Conservation (phyloP, 257 asterid species). For the Catharanthus roseus region DNA sequence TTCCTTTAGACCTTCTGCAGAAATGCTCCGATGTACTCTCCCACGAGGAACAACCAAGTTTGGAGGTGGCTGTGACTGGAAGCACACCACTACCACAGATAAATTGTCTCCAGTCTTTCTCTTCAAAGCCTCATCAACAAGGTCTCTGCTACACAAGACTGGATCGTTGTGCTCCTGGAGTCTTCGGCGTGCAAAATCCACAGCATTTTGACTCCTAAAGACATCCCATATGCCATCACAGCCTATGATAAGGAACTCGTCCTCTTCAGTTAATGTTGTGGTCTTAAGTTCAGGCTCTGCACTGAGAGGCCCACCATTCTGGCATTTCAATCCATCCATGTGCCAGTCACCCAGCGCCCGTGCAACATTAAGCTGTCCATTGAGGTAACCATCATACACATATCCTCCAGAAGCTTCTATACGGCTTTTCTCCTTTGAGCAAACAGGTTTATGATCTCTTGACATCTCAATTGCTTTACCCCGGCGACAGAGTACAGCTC, state of each 20-base stretch:
- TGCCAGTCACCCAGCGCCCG: constrained; percentile 99
- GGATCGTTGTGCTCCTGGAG: constrained; percentile 95
- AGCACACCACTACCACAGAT: constrained; percentile 79
- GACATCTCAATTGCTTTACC: constrained; percentile 98
- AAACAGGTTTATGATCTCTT: constrained; percentile 77
- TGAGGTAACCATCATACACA: constrained; percentile 78
- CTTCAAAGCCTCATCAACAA: constrained; percentile 83
- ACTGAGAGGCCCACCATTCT: constrained; percentile 83
- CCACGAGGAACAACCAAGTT: constrained; percentile 66
- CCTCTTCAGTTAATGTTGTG: constrained; percentile 68
- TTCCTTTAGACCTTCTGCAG: constrained; percentile 93
- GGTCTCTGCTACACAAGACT: constrained; percentile 65
- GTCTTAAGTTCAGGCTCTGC: constrained; percentile 88
- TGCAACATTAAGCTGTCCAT: constrained; percentile 87
- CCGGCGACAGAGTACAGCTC: constrained; percentile 91
- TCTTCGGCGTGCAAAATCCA: constrained; percentile 89
- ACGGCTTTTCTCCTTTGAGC: constrained; percentile 54
- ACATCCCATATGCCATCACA: constrained; percentile 98
- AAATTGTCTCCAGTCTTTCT: constrained; percentile 81
- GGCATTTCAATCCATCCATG: constrained; percentile 70
- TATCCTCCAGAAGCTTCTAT: constrained; percentile 96
- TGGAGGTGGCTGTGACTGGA: constrained; percentile 70
- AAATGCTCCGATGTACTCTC: constrained; percentile 86
- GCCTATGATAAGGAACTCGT: constrained; percentile 84
- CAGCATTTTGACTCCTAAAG: constrained; percentile 86